Conservation (phyloP, 805 yeast genomes). For the Torulaspora gathmanii region DNA sequence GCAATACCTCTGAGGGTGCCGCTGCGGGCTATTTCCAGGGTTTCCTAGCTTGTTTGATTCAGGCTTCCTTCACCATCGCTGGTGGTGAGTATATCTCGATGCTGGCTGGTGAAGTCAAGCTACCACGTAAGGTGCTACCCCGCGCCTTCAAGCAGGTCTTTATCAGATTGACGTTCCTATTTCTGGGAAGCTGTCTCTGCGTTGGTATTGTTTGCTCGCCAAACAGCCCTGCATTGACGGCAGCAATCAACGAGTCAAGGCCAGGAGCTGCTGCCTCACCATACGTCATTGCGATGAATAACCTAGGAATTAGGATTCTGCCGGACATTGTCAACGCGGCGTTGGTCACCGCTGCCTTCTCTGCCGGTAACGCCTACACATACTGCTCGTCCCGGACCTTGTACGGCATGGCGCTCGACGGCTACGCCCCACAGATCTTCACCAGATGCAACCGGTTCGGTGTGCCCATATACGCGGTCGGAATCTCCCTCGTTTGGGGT, state of each 20-base stretch:
- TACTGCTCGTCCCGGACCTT: constrained; percentile 67
- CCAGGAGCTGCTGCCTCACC: constrained; percentile 82
- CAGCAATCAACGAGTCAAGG: constrained; percentile 53
- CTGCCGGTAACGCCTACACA: constrained; percentile 79
- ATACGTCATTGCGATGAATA: constrained; percentile 76
- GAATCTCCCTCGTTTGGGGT: constrained; percentile 53
- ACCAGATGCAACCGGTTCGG: constrained; percentile 59
- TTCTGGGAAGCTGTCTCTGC: constrained; percentile 67
- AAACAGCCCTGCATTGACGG: constrained; percentile 55
- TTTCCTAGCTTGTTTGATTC: constrained; percentile 60
- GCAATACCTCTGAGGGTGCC: constrained; percentile 28
- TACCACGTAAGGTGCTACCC: constrained; percentile 71
- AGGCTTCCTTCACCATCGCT: constrained; percentile 74
- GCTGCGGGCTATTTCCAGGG: constrained; percentile 62
- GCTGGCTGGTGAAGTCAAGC: constrained; percentile 76
- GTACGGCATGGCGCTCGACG: constrained; percentile 64
- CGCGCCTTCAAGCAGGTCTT: constrained; percentile 74
- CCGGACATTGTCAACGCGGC: constrained; percentile 79
- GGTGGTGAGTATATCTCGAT: constrained; percentile 85
- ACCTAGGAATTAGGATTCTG: constrained; percentile 57
- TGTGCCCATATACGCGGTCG: constrained; percentile 60
- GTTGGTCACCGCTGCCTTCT: constrained; percentile 67
- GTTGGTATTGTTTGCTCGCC: constrained; percentile 74
- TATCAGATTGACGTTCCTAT: constrained; percentile 60
- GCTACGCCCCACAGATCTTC: constrained; percentile 69